Evolutionary conservation across 192 early-diverging fungal genomes (phyloP).

Genomic region (Kickxella alabastrina): DNA sequence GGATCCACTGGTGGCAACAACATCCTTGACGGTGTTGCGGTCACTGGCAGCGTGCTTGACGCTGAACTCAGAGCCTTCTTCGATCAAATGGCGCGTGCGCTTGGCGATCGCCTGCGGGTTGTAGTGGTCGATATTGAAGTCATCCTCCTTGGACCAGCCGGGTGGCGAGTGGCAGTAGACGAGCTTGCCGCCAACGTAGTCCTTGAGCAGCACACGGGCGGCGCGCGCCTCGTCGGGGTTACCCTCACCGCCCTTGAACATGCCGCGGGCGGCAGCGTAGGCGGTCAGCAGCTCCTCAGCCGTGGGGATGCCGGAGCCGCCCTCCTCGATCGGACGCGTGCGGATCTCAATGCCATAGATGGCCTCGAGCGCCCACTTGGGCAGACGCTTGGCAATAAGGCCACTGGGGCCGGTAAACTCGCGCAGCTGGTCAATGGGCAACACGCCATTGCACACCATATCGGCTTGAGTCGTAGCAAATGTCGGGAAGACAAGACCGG

Average conservation of each 20-base stretch:
- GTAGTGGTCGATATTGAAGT: constrained; percentile 87
- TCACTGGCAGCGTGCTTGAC: constrained; percentile 54
- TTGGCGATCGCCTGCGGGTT: constrained; percentile 48
- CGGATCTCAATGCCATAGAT: constrained; percentile 91
- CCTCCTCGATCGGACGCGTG: constrained; percentile 70
- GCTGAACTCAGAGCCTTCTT: constrained; percentile 40
- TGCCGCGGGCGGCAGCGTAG: constrained; percentile 92
- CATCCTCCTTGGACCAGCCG: constrained; percentile 43
- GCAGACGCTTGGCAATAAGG: constrained; percentile 79
- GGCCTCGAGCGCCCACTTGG: constrained; percentile 80
- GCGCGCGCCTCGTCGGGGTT: constrained; percentile 98
- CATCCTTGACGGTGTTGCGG: constrained; percentile 55
- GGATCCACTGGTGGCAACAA: constrained; percentile 48
- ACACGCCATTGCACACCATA: constrained; percentile 97
- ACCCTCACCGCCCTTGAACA: constrained; percentile 86
- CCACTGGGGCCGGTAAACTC: constrained; percentile 87
- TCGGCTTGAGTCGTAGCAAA: constrained; percentile 98
- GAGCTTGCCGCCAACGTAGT: constrained; percentile 94
- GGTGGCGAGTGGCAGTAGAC: constrained; percentile 83
- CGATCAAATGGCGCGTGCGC: constrained; percentile 42
- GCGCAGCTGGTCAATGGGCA: constrained; percentile 97
- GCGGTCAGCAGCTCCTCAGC: constrained; percentile 85
- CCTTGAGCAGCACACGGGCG: constrained; percentile 94
- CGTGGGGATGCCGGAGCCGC: constrained; percentile 72
- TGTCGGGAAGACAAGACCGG: constrained; percentile 97